These are phyloP conservation scores for Fusarium begoniae DNA, from an alignment of 2,329 filamentous ascomycete species.

Conservation along the genomic window DNA sequence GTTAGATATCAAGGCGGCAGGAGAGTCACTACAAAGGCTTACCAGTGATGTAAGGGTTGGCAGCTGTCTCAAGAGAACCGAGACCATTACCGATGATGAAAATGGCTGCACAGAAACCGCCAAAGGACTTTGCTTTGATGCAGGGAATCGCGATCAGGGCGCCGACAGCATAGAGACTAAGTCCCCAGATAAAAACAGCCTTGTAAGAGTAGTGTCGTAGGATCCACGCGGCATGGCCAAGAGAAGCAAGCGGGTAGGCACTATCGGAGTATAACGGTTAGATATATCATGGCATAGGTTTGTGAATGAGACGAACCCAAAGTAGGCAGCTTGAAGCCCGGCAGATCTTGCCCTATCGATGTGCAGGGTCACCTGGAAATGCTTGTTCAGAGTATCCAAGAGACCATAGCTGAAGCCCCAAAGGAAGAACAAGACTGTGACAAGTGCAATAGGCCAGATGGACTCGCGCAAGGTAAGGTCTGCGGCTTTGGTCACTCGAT, in stretches of 20 bases:
- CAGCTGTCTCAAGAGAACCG: slow-evolving; percentile 78
- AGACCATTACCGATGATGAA: slow-evolving; percentile 80
- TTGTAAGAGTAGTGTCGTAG: slow-evolving; percentile 73
- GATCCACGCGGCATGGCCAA: slow-evolving; percentile 70
- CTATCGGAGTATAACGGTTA: slow-evolving; percentile 42
- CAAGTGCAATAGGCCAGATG: slow-evolving; percentile 70
- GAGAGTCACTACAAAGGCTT: not conserved
- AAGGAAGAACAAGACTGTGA: slow-evolving; percentile 57
- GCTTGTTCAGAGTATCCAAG: slow-evolving; percentile 60
- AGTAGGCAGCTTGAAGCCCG: slow-evolving; percentile 62
- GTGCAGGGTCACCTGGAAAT: slow-evolving; percentile 57
- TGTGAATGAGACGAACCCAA: slow-evolving; percentile 58
- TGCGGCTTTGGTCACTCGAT: slow-evolving; percentile 53
- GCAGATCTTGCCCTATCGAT: slow-evolving; percentile 56
- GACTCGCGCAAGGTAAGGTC: slow-evolving; percentile 73
- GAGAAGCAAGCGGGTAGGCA: slow-evolving; percentile 75
- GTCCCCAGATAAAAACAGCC: slow-evolving; percentile 73
- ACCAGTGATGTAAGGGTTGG: slow-evolving; percentile 76
- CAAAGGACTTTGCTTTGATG: slow-evolving; percentile 71
- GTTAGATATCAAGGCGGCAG: not conserved
- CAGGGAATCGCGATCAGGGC: slow-evolving; percentile 64
- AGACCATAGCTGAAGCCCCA: slow-evolving; percentile 59
- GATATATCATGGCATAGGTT: not conserved
- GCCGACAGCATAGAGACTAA: slow-evolving; percentile 71
- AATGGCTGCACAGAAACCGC: slow-evolving; percentile 76